phyloP scores from a whole-genome alignment of 139 green algal species.

The Micractinium sp. region DNA sequence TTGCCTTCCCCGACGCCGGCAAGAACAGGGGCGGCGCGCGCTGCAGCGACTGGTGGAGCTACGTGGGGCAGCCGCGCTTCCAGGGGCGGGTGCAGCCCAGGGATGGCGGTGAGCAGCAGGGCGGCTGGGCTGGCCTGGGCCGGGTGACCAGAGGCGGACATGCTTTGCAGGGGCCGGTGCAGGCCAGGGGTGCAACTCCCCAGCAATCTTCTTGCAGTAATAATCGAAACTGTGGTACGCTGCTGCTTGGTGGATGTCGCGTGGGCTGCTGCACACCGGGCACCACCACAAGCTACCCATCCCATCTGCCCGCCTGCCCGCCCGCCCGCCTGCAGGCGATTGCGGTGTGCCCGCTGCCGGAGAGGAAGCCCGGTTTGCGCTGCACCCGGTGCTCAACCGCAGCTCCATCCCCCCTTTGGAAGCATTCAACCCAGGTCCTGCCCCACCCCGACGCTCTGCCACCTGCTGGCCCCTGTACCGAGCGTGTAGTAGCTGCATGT shows the following conservation, averaged over 20 bases:
- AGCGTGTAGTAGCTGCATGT: background rate
- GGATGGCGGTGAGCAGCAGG: background rate
- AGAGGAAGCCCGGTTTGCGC: background rate
- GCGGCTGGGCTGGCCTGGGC: background rate
- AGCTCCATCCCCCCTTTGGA: background rate
- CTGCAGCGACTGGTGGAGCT: constrained; percentile 30
- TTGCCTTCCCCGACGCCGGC: background rate
- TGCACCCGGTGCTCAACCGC: constrained; percentile 1
- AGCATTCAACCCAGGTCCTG: constrained; percentile 12
- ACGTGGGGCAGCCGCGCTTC: background rate
- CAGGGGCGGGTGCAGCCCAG: background rate
- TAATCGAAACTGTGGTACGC: too few relatives aligned
- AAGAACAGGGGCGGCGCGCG: constrained; percentile 38
- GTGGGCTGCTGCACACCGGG: too few relatives aligned
- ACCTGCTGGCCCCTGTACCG: background rate
- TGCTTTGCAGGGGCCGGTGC: background rate
- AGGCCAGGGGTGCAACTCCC: too few relatives aligned
- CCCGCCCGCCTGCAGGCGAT: constrained; percentile 3
- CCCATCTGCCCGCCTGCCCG: background rate
- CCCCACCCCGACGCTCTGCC: background rate
- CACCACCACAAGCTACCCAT: too few relatives aligned
- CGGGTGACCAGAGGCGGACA: background rate
- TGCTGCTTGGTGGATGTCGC: too few relatives aligned
- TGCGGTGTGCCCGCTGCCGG: constrained; percentile 15
- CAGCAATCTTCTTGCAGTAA: too few relatives aligned